Conservation (phyloP, 257 asterid species). For the Knoxia roxburghii region DNA sequence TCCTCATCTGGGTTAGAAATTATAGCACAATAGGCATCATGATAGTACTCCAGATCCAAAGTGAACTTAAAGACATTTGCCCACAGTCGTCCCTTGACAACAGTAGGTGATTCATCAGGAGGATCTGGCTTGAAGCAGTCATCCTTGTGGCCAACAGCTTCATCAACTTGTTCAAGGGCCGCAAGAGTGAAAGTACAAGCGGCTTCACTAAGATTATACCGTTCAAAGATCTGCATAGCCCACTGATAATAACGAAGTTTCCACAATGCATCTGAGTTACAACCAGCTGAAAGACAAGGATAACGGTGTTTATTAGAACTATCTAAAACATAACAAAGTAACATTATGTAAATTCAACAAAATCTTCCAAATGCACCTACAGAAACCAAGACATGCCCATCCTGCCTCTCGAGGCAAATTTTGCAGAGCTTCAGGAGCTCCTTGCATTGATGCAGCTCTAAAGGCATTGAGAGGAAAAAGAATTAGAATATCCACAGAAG, state of each 20-base stretch:
- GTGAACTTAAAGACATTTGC: conserved; percentile 78
- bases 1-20: conserved; percentile 95
- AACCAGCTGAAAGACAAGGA: conserved; percentile 45
- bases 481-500: conserved; percentile 2
- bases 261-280: conserved; percentile 60
- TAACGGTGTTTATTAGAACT: conserved; percentile 7
- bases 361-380: conserved; percentile 34
- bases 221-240: conserved; percentile 98
- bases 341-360: not conserved
- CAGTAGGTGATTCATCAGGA: conserved; percentile 57
- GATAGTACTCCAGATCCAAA: conserved; percentile 63
- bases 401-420: conserved; percentile 77
- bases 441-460: conserved; percentile 87
- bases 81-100: conserved; percentile 84
- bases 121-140: conserved; percentile 34
- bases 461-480: conserved; percentile 13
- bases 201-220: conserved; percentile 71
- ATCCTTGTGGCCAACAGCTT: conserved; percentile 51
- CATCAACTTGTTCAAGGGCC: conserved; percentile 98
- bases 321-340: conserved; percentile 8
- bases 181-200: conserved; percentile 85
- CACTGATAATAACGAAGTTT: conserved; percentile 90
- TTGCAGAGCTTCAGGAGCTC: conserved; percentile 74
- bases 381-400: conserved; percentile 62
- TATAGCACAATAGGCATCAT: conserved; percentile 93